A percentile compares a stretch with the other conserved stretches of the same genome.
Evolutionary conservation across 352 stramenopile genomes (phyloP).

Genomic region (Phytopythium delawarense): DNA sequence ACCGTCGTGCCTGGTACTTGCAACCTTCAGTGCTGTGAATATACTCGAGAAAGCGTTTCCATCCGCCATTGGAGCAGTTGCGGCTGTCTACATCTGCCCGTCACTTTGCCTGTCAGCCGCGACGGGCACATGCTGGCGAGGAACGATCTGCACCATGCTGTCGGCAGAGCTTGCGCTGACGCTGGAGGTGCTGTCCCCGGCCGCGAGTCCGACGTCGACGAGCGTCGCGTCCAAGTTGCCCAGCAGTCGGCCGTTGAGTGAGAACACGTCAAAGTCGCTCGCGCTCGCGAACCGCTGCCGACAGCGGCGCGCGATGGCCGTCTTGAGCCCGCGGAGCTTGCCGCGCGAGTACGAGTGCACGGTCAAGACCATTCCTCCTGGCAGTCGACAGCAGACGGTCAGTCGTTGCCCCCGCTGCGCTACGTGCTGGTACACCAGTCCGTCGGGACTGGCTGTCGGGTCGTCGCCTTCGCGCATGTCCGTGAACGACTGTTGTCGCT

Average conservation of each 20-base stretch:
- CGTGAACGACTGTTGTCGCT: not conserved
- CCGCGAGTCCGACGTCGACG: not conserved
- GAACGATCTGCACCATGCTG: conserved; percentile 6
- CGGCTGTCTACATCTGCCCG: not conserved
- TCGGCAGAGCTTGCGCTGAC: not conserved
- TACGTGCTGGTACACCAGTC: not conserved
- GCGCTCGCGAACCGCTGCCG: conserved; percentile 28
- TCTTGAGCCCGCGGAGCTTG: conserved; percentile 53
- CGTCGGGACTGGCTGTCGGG: not conserved
- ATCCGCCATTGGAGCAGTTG: too few relatives aligned
- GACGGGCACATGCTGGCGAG: not conserved
- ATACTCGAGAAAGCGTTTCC: not conserved
- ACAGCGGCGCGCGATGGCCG: conserved; percentile 23
- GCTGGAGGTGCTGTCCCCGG: not conserved
- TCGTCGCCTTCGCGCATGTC: not conserved
- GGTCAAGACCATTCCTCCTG: conserved; percentile 45
- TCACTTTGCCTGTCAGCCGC: not conserved
- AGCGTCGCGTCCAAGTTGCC: conserved; percentile 23
- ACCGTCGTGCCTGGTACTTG: not conserved
- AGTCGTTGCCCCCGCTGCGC: conserved; percentile 16
- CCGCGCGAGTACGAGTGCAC: conserved; percentile 35
- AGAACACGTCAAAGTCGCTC: conserved; percentile 35
- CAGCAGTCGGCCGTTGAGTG: conserved; percentile 22
- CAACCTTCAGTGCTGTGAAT: not conserved
- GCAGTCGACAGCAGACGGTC: conserved; percentile 47